phyloP scores from a whole-genome alignment of 495 filamentous ascomycete genomes.

The Sphaerosporella brunnea region DNA sequence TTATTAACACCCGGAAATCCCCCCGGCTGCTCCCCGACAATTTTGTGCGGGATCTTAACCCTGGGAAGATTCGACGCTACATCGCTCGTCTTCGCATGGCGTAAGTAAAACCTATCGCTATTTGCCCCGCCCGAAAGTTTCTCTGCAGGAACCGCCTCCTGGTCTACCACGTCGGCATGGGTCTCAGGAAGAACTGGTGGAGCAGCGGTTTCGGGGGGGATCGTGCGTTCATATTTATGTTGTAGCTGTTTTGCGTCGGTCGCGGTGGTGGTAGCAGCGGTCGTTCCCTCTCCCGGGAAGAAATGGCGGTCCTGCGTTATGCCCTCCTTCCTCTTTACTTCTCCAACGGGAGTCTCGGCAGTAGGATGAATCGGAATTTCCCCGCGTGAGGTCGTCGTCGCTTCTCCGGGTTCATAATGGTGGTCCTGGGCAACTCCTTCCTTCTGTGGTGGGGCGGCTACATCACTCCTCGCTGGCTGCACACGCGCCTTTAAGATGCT shows the following conservation, averaged over 20 bases:
- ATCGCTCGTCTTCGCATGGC: constrained; percentile 31
- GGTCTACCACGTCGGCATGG: not conserved
- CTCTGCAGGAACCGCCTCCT: constrained; percentile 8
- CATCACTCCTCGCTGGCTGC: not conserved
- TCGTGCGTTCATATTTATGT: constrained; percentile 36
- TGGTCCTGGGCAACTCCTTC: constrained; percentile 32
- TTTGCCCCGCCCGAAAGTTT: constrained; percentile 30
- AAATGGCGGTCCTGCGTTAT: not conserved
- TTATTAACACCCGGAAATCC: constrained; percentile 8
- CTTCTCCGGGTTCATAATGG: constrained; percentile 27
- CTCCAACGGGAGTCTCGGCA: too few relatives aligned
- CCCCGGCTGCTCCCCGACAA: constrained; percentile 30
- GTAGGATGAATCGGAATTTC: not conserved
- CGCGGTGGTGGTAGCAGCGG: constrained; percentile 15
- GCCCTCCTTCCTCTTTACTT: not conserved
- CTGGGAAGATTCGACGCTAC: constrained; percentile 39
- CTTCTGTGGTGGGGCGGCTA: constrained; percentile 9
- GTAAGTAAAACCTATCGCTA: constrained; percentile 43
- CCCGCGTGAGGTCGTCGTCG: not conserved
- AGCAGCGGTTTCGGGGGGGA: constrained; percentile 34
- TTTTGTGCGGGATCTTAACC: constrained; percentile 41
- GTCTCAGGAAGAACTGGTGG: constrained; percentile 11
- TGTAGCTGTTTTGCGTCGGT: constrained; percentile 33
- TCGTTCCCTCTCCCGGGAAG: not conserved
- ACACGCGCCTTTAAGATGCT: constrained; percentile 36